phyloP scores from a whole-genome alignment of 352 stramenopile genomes.

The Pythium volutum region DNA sequence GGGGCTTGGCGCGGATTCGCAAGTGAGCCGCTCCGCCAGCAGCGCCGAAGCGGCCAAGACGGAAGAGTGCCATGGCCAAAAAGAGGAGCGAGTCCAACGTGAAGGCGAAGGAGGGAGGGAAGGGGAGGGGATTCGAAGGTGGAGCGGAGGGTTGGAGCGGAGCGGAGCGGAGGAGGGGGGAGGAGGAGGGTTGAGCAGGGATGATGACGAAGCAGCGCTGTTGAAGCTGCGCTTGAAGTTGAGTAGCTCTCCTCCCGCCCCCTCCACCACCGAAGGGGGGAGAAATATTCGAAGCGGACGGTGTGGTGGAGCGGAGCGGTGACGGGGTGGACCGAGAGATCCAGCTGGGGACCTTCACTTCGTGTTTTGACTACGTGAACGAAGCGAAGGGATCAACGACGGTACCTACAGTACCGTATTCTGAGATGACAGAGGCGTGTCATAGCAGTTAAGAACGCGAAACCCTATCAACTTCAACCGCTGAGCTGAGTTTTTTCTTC shows the following conservation, averaged over 20 bases:
- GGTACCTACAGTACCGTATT: too few relatives aligned
- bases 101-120: background rate
- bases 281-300: background rate
- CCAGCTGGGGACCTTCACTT: background rate
- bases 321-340: background rate
- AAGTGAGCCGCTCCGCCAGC: constrained; percentile 11
- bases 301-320: background rate
- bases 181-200: background rate
- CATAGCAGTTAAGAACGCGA: constrained; percentile 15
- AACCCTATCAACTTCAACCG: constrained; percentile 14
- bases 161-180: background rate
- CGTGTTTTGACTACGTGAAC: background rate
- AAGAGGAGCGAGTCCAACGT: constrained; percentile 3
- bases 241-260: background rate
- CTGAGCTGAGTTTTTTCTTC: constrained; percentile 10
- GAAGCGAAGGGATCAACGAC: background rate
- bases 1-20: constrained; percentile 15
- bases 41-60: background rate
- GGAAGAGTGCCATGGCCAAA: constrained; percentile 1
- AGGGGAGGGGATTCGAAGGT: background rate
- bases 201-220: constrained; percentile 23
- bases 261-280: background rate
- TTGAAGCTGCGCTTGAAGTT: constrained; percentile 24
- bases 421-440: constrained; percentile 6
- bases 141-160: background rate